These are phyloP conservation scores for Cercis canadensis DNA, from an alignment of 306 rosid species.

Conservation along the genomic window DNA sequence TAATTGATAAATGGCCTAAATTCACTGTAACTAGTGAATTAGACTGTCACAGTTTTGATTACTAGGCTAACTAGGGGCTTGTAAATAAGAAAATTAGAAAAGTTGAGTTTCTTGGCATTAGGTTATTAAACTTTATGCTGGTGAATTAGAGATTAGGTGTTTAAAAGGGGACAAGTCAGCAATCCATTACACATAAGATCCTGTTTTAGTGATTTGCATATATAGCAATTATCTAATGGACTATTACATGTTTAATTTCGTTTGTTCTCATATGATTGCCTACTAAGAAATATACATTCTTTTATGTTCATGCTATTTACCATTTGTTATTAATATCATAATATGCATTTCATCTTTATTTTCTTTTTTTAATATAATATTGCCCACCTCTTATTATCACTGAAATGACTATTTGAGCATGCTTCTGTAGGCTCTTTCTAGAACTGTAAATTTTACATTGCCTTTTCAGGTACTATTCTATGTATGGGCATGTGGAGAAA, in stretches of 20 bases:
- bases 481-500: constrained; percentile 95
- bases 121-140: background rate
- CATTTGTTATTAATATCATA: background rate
- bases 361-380: background rate
- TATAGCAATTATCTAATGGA: background rate
- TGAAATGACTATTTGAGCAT: constrained; percentile 18
- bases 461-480: constrained; percentile 82
- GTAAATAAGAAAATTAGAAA: background rate
- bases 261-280: too few relatives aligned
- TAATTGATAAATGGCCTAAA: constrained; percentile 7
- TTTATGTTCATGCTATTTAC: background rate
- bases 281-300: too few relatives aligned
- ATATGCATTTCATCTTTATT: background rate
- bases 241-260: background rate
- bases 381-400: constrained; percentile 8
- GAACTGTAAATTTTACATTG: background rate
- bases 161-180: constrained; percentile 4
- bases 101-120: background rate
- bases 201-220: constrained; percentile 8
- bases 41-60: constrained; percentile 2
- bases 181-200: background rate
- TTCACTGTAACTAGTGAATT: background rate
- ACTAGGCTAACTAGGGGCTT: background rate
- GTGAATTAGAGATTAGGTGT: background rate
- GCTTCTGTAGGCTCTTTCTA: constrained; percentile 12